phyloP scores from a whole-genome alignment of 2,329 filamentous ascomycete species.

The Diaporthe longicolla region DNA sequence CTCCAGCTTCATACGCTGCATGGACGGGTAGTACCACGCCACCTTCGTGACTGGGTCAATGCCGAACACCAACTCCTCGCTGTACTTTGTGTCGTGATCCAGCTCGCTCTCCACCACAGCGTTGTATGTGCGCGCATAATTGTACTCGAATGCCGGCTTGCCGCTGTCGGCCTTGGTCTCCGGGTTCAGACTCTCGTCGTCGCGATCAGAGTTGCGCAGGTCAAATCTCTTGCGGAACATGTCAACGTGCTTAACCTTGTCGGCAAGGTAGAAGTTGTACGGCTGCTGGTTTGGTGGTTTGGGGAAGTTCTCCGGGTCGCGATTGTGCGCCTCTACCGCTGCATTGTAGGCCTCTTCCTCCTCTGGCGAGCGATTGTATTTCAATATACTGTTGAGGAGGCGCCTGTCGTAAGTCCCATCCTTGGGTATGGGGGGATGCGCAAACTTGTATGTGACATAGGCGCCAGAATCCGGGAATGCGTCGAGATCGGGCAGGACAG shows the following conservation, averaged over 20 bases:
- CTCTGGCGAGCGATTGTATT: constrained; percentile 68
- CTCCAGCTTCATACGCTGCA: constrained; percentile 74
- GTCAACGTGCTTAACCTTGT: constrained; percentile 61
- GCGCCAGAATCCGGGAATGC: constrained; percentile 79
- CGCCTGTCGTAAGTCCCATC: constrained; percentile 69
- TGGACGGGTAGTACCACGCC: constrained; percentile 77
- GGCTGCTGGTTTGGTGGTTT: constrained; percentile 72
- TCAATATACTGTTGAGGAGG: constrained; percentile 72
- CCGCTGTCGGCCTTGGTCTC: constrained; percentile 59
- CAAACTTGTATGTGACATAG: constrained; percentile 79
- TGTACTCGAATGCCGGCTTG: constrained; percentile 66
- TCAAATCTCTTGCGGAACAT: constrained; percentile 75
- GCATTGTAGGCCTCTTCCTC: constrained; percentile 67
- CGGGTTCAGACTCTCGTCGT: constrained; percentile 69
- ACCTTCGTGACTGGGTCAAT: constrained; percentile 64
- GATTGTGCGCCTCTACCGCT: constrained; percentile 67
- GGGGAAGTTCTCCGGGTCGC: constrained; percentile 69
- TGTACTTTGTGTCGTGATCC: constrained; percentile 72
- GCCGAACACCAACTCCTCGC: constrained; percentile 72
- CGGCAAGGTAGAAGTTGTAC: constrained; percentile 77
- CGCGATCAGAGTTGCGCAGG: constrained; percentile 67
- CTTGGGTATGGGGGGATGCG: constrained; percentile 71
- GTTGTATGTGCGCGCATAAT: constrained; percentile 75
- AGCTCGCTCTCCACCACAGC: constrained; percentile 71
- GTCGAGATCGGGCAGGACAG: constrained; percentile 75